Conservation (phyloP, 192 early-diverging fungal genomes). For the Linnemannia exigua region DNA sequence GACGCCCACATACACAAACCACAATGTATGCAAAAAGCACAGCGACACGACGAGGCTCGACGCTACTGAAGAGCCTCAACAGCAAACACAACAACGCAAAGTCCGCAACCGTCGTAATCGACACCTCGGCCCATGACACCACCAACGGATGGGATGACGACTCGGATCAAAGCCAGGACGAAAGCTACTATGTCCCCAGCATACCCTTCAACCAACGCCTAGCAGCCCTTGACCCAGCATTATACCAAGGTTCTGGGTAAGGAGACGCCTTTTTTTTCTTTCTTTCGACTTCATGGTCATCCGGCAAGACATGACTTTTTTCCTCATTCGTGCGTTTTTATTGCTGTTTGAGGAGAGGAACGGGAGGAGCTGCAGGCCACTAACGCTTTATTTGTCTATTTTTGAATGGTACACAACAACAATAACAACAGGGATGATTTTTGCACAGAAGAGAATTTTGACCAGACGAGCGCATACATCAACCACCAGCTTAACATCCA, state of each 20-base stretch:
- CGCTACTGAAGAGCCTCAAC: slow-evolving; percentile 1
- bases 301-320: neutral
- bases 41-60: neutral
- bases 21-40: neutral
- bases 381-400: neutral
- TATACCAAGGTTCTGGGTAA: slow-evolving; percentile 55
- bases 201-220: slow-evolving; percentile 35
- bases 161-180: slow-evolving; percentile 35
- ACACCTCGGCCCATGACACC: slow-evolving; percentile 1
- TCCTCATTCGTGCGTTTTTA: too few relatives aligned
- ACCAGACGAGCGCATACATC: slow-evolving; percentile 50
- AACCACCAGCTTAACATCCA: slow-evolving; percentile 41
- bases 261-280: neutral
- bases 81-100: neutral
- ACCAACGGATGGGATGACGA: slow-evolving; percentile 20
- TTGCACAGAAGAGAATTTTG: slow-evolving; percentile 45
- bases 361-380: neutral
- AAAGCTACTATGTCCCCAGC: slow-evolving; percentile 44
- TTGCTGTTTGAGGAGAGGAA: neutral
- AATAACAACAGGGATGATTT: slow-evolving; percentile 40
- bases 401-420: neutral
- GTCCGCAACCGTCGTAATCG: neutral
- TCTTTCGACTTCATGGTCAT: too few relatives aligned
- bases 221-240: slow-evolving; percentile 31
- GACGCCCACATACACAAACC: neutral